These are phyloP conservation scores for Epichloe sp. DNA, from an alignment of 2,329 filamentous ascomycete genomes.

Conservation along the genomic window DNA sequence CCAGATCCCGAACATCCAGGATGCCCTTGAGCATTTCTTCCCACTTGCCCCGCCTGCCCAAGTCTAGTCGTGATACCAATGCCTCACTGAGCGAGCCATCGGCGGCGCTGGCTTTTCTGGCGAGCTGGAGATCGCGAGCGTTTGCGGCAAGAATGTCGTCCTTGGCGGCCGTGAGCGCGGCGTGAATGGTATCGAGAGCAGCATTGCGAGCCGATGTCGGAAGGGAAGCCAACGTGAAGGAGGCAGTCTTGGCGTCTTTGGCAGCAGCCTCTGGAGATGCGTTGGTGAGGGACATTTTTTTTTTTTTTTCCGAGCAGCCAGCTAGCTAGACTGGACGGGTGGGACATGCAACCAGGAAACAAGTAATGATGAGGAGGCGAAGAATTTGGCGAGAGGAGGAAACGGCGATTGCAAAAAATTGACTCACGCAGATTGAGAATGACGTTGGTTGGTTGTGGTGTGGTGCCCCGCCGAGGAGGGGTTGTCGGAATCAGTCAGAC, in stretches of 20 bases:
- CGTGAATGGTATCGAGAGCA: slow-evolving; percentile 71
- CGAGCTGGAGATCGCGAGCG: slow-evolving; percentile 63
- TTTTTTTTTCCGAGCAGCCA: too few relatives aligned
- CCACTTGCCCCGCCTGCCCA: slow-evolving; percentile 79
- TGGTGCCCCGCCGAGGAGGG: too few relatives aligned
- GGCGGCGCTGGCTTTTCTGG: slow-evolving; percentile 53
- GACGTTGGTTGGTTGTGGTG: too few relatives aligned
- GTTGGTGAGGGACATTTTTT: slow-evolving; percentile 75
- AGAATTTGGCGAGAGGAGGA: too few relatives aligned
- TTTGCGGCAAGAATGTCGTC: slow-evolving; percentile 78
- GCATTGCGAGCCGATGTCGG: slow-evolving; percentile 65
- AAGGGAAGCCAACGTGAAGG: slow-evolving; percentile 70
- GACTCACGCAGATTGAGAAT: too few relatives aligned
- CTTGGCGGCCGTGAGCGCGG: slow-evolving; percentile 56
- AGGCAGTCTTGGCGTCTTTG: slow-evolving; percentile 64
- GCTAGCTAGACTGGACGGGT: too few relatives aligned
- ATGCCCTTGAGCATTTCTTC: slow-evolving; percentile 97
- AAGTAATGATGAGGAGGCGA: too few relatives aligned
- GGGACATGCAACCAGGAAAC: too few relatives aligned
- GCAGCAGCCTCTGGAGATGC: slow-evolving; percentile 69
- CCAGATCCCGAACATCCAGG: slow-evolving; percentile 68
- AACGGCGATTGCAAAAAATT: too few relatives aligned
- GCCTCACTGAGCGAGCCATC: slow-evolving; percentile 68
- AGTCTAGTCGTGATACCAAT: slow-evolving; percentile 76
- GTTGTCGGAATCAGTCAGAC: too few relatives aligned